Percentiles rank a stretch among this genome's conserved stretches.
phyloP scores from a whole-genome alignment of 1,284 basidiomycete genomes.

The Veloboletus limbatus region DNA sequence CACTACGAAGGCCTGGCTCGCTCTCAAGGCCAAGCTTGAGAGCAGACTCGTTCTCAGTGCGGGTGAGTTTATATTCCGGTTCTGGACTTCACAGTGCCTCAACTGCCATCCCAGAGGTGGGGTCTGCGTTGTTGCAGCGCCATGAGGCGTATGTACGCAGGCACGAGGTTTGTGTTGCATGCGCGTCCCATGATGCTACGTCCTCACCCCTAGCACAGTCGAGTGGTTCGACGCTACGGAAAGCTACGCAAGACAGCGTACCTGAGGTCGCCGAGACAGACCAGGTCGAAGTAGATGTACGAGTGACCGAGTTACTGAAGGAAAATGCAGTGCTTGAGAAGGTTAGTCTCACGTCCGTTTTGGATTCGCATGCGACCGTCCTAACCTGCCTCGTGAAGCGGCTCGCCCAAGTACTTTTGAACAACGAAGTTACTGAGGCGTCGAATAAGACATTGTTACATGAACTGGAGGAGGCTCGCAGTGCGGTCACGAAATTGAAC shows the following conservation, averaged over 20 bases:
- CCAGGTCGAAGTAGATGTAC: slow-evolving; percentile 28
- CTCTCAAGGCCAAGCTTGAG: slow-evolving; percentile 67
- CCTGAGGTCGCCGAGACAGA: slow-evolving; percentile 15
- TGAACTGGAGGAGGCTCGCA: slow-evolving; percentile 77
- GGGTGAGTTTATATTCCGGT: slow-evolving; percentile 49
- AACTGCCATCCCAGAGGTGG: slow-evolving; percentile 64
- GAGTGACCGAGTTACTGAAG: slow-evolving; percentile 45
- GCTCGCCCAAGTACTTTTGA: slow-evolving; percentile 77
- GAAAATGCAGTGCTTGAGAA: slow-evolving; percentile 68
- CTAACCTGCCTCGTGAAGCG: slow-evolving; percentile 44
- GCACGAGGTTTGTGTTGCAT: slow-evolving; percentile 52
- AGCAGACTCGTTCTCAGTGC: slow-evolving; percentile 78
- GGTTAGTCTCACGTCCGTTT: slow-evolving; percentile 39
- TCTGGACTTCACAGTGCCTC: neutral
- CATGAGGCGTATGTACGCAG: slow-evolving; percentile 84
- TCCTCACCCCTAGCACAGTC: slow-evolving; percentile 21
- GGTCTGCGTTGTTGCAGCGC: slow-evolving; percentile 82
- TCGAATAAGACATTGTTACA: slow-evolving; percentile 73
- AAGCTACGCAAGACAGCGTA: slow-evolving; percentile 13
- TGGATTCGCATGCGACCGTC: neutral
- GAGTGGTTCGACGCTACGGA: slow-evolving; percentile 11
- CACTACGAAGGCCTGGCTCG: slow-evolving; percentile 60
- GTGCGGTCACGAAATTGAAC: slow-evolving; percentile 65
- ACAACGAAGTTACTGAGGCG: slow-evolving; percentile 79
- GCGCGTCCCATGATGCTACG: slow-evolving; percentile 8